Base-by-base conservation (phyloP, 805 yeast species). In the Candida pseudofarinosa region DNA sequence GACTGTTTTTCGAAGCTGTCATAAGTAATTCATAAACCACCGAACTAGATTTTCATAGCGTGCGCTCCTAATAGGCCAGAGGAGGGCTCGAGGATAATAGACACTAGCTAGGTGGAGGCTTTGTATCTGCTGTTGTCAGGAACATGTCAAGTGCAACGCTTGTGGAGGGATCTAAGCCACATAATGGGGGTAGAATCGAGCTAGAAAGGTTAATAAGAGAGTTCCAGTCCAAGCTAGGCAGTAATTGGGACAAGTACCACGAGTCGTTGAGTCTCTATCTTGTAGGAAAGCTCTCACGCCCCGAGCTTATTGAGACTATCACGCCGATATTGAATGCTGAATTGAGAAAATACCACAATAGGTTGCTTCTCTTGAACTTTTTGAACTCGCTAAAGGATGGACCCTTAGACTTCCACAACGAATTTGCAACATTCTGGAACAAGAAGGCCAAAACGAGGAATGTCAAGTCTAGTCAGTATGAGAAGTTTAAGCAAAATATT, bases 191-290 rank as follows among this genome's bases (percentile, higher is more conserved):
- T 23, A 47, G 72, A 30, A 50, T 54, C 31, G 71, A 69, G 40
- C 53, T 71, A 23, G 73, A 67, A 47, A 47, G 50, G 14, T 69
- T 89, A 44, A 87, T 90, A 55, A 73, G 77, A 31, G 88, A 85
- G 42, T 79, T 93, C 48, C 90, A 87, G 49, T 74, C 74, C 41
- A 73, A 76, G 46, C 62, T 91, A 45, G 97, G 97, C 2, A 69
- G 74, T 36, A 77, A 79, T 41, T 91, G 99, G 99, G 91, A 84
- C 48, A 76, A 75, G 45, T 91, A 91, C 61, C 90, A 95, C 48
- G 85, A 82, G 43, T 74, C 87, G 4, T 74, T 93, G 18, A 81
- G 91, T 39, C 67, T 77, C 40, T 91, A 89, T 53, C 69, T 91
- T 32, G 71, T 84, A 32, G 96, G 96, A 4, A 84, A 82, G 58